These are phyloP conservation scores for Penicillium sp. DNA, from an alignment of 2,329 filamentous ascomycete genomes.

Conservation along the genomic window DNA sequence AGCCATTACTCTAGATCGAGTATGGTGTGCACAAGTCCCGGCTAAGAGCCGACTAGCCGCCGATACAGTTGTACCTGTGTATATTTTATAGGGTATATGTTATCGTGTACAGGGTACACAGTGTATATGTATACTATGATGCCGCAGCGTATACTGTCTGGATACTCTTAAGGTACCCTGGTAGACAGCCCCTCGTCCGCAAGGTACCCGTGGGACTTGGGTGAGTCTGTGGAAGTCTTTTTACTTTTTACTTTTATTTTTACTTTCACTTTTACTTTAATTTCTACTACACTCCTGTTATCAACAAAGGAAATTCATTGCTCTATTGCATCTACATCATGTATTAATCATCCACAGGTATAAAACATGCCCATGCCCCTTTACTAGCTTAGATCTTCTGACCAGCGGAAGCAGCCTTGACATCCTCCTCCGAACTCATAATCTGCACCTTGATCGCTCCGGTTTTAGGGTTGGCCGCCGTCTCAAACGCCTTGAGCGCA, in stretches of 20 bases:
- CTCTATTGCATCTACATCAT: conserved; percentile 26
- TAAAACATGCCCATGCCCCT: background rate
- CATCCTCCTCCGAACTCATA: conserved; percentile 52
- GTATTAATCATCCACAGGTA: conserved; percentile 13
- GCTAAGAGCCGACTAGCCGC: background rate
- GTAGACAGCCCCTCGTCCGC: no score
- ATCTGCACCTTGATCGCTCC: conserved; percentile 99
- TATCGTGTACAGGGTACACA: no score
- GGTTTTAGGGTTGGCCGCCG: conserved; percentile 82
- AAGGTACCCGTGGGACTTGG: no score
- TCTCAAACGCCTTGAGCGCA: conserved; percentile 86
- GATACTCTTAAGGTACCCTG: no score
- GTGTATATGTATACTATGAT: no score
- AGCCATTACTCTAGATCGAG: background rate
- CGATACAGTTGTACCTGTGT: no score
- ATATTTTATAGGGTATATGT: no score
- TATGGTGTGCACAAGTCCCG: background rate
- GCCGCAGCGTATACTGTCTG: no score
- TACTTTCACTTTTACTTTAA: background rate
- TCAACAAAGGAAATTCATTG: no score
- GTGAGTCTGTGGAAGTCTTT: no score
- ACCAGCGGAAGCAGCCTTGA: conserved; percentile 38
- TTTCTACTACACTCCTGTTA: no score
- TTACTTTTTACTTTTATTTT: no score
- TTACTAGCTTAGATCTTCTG: conserved; percentile 34